Conservation (phyloP, 768 basidiomycete genomes). For the Crepidotus variabilis region DNA sequence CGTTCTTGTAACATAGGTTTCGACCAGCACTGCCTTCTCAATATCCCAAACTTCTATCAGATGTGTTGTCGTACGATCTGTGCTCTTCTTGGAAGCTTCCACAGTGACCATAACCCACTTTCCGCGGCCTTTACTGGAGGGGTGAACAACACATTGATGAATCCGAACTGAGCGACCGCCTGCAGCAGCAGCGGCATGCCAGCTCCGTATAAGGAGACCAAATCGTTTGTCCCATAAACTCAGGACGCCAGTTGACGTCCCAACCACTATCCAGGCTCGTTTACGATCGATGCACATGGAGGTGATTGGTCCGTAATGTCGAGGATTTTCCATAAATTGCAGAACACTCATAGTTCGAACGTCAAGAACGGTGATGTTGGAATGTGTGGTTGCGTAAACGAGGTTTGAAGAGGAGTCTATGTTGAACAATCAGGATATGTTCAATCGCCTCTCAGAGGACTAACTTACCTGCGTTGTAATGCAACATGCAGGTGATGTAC, state of each 20-base stretch:
- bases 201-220: conserved; percentile 82
- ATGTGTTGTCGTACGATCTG: conserved; percentile 40
- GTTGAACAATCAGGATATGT: background rate
- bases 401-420: conserved; percentile 74
- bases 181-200: conserved; percentile 66
- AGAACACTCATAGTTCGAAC: conserved; percentile 79
- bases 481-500: conserved; percentile 80
- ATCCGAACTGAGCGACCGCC: conserved; percentile 54
- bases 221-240: conserved; percentile 96
- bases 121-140: conserved; percentile 73
- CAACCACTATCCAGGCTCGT: conserved; percentile 84
- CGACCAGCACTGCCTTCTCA: conserved; percentile 74
- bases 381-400: conserved; percentile 82
- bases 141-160: conserved; percentile 78
- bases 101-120: conserved; percentile 88
- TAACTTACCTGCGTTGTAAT: conserved; percentile 66
- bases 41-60: conserved; percentile 93
- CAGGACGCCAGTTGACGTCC: conserved; percentile 80
- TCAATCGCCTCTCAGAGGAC: background rate
- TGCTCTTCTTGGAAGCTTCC: conserved; percentile 45
- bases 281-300: conserved; percentile 81
- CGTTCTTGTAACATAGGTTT: conserved; percentile 66
- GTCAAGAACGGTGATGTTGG: conserved; percentile 72
- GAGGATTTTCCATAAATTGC: conserved; percentile 78
- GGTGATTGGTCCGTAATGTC: conserved; percentile 84